Evolutionary conservation across 805 yeast genomes (phyloP).

Genomic region (Ogataea siamensis): DNA sequence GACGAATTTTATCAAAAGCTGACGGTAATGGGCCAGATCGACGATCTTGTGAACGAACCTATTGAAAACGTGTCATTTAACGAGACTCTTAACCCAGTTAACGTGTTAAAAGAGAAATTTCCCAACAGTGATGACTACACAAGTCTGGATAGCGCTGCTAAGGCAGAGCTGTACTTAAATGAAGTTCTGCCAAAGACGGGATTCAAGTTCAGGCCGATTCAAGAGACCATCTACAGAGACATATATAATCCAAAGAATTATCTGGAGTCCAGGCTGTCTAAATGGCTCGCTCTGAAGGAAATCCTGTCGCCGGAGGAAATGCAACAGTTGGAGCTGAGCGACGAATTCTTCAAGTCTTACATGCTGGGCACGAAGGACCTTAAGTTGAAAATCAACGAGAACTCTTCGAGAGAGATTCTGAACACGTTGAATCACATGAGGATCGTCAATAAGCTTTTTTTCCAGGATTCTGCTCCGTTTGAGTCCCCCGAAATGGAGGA

Average conservation of each 20-base stretch:
- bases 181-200: conserved; percentile 22
- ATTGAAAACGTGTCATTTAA: conserved; percentile 22
- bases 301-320: conserved; percentile 27
- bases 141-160: conserved; percentile 14
- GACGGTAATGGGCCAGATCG: conserved; percentile 28
- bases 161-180: conserved; percentile 21
- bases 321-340: conserved; percentile 22
- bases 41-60: conserved; percentile 32
- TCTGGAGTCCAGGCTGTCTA: conserved; percentile 24
- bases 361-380: conserved; percentile 21
- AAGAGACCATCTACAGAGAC: conserved; percentile 31
- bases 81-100: conserved; percentile 25
- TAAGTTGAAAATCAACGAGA: conserved; percentile 26
- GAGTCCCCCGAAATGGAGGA: conserved; percentile 10
- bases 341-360: conserved; percentile 22
- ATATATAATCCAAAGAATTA: conserved; percentile 30
- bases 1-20: conserved; percentile 30
- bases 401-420: conserved; percentile 25
- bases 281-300: conserved; percentile 30
- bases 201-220: conserved; percentile 29
- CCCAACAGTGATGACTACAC: conserved; percentile 18
- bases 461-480: conserved; percentile 14
- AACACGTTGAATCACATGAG: conserved; percentile 28
- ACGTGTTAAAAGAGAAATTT: conserved; percentile 19
- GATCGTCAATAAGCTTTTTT: conserved; percentile 26